These are phyloP conservation scores for Ashbya aceris DNA, from an alignment of 1,139 yeast genomes.

Conservation along the genomic window DNA sequence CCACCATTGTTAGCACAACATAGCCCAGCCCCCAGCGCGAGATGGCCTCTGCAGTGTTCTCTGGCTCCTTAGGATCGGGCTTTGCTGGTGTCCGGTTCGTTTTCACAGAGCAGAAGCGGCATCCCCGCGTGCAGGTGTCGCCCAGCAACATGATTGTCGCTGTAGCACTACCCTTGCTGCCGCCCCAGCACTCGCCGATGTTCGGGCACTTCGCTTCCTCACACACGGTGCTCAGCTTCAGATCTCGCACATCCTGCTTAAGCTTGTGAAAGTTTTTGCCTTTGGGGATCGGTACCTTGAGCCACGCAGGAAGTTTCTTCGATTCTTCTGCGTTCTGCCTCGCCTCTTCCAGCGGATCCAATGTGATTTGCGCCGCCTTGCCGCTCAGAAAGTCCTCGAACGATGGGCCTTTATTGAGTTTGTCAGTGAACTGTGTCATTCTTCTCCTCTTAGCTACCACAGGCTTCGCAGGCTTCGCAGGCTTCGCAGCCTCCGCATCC, in stretches of 20 bases:
- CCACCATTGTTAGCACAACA: slow-evolving; percentile 95
- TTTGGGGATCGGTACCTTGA: slow-evolving; percentile 90
- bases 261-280: slow-evolving; percentile 74
- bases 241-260: slow-evolving; percentile 78
- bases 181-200: slow-evolving; percentile 99
- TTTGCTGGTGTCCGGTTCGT: slow-evolving; percentile 80
- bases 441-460: slow-evolving; percentile 33
- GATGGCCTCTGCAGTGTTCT: slow-evolving; percentile 94
- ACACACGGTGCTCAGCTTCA: slow-evolving; percentile 89
- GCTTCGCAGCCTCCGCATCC: no score
- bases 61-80: slow-evolving; percentile 95
- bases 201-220: slow-evolving; percentile 99
- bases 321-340: slow-evolving; percentile 35
- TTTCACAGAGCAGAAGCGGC: slow-evolving; percentile 95
- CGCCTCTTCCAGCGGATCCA: slow-evolving; percentile 66
- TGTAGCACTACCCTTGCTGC: slow-evolving; percentile 90
- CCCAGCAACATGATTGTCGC: slow-evolving; percentile 98
- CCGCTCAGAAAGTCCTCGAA: slow-evolving; percentile 87
- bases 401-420: slow-evolving; percentile 77
- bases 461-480: no score
- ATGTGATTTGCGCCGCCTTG: slow-evolving; percentile 54
- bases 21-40: slow-evolving; percentile 98
- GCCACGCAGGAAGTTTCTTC: slow-evolving; percentile 70
- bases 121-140: slow-evolving; percentile 97
- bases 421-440: slow-evolving; percentile 58